Evolutionary conservation across 306 rosid species (phyloP).

Genomic region (Acmispon strigosus): DNA sequence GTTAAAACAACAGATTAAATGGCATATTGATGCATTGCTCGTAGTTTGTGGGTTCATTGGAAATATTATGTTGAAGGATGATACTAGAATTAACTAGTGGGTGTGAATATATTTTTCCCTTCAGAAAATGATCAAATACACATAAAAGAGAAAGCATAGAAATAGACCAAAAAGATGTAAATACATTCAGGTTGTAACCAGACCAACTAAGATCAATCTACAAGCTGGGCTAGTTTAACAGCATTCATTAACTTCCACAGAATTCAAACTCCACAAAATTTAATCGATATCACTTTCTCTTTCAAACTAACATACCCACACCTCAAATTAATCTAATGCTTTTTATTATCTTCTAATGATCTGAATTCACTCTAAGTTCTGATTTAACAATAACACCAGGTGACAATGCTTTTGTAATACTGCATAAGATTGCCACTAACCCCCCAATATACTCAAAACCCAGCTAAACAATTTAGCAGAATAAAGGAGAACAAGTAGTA

Average conservation of each 20-base stretch:
- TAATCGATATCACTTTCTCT: background rate
- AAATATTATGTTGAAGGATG: background rate
- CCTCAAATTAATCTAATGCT: background rate
- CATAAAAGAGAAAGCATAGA: background rate
- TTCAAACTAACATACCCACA: background rate
- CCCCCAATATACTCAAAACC: background rate
- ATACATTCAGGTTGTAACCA: background rate
- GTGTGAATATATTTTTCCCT: background rate
- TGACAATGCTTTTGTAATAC: background rate
- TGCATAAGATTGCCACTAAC: background rate
- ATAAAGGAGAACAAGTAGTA: background rate
- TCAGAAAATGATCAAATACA: background rate
- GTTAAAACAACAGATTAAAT: background rate
- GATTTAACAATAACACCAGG: background rate
- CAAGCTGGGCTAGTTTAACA: background rate
- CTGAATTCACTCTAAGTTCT: background rate
- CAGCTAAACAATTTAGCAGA: background rate
- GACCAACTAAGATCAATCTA: background rate
- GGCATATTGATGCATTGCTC: background rate
- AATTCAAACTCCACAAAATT: background rate
- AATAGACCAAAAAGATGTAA: background rate
- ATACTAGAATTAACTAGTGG: background rate
- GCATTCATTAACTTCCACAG: background rate
- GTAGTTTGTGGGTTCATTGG: background rate
- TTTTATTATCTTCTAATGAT: background rate